Base-by-base conservation (phyloP, 2,329 filamentous ascomycete genomes). In the Ophiostoma novo-ulmi region DNA sequence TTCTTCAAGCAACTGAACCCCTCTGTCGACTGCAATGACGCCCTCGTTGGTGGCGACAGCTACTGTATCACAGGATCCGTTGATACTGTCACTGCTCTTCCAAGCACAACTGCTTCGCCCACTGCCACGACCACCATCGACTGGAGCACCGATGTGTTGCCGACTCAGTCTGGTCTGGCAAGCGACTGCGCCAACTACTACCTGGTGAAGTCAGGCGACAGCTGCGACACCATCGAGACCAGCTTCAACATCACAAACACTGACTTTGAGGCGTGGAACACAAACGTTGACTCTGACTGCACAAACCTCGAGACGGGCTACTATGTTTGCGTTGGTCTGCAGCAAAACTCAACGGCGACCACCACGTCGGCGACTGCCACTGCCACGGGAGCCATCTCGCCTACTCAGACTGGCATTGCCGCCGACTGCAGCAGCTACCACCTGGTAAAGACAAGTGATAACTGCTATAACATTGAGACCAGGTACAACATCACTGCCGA, bases 371-470 rank as follows among this genome's bases (percentile, higher is more conserved):
- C 69, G 5, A 68, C 48, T 26, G 31, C 48, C 13, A 41, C 64
- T 5, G 10, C 69, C 35, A 55, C 52, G 10, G 52, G 3, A 13
- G 52, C 11, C 3, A 58, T 58, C 22, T 70, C 69, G 44, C 70
- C 72, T 0, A 67, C 68, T 13, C 71, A 71, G 72, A 36, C 71
- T 1, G 70, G 69, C 55, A 67, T 70, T 5, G 64, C 52, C 8
- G 10, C 48, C 67, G 69, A 73, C 69, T 73, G 73, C 67, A 71
- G 69, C 55, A 55, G 63, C 2, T 72, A 68, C 61, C 66, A 74
- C 71, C 4, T 64, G 20, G 55, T 74, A 3, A 68, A 52, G 2
- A 44, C 64, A 2, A 72, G 73, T 5, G 71, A 74, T 20, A 41
- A 17, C 20, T 74, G 73, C 65, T 20, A 22, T 4, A 41, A 44